Conservation (phyloP, 129 eudicot species). For the Escallonia rubra region DNA sequence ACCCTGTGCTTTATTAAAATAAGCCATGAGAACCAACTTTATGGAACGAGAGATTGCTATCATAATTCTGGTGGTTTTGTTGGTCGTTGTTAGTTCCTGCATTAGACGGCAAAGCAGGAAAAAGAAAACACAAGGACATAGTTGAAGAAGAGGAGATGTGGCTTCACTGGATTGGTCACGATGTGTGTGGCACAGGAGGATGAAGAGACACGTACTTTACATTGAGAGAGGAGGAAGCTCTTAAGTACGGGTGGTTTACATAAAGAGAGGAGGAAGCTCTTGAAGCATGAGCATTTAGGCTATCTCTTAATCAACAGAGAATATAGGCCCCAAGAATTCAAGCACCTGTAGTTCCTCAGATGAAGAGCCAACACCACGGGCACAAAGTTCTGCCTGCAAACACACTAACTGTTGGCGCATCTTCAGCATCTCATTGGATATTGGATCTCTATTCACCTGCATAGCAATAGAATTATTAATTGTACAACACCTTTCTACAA, state of each 20-base stretch:
- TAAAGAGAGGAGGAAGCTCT: not conserved
- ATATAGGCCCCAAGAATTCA: not conserved
- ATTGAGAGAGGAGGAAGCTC: no score
- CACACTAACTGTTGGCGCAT: conserved; percentile 96
- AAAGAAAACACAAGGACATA: no score
- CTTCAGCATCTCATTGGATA: conserved; percentile 89
- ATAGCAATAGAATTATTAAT: conserved; percentile 5
- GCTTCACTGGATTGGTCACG: not conserved
- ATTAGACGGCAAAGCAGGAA: no score
- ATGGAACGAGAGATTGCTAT: no score
- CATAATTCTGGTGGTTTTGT: no score
- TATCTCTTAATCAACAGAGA: not conserved
- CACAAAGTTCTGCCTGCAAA: conserved; percentile 98
- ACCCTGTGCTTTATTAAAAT: no score
- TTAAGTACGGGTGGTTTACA: no score
- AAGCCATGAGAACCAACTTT: no score
- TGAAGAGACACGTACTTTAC: no score
- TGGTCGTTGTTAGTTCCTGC: no score
- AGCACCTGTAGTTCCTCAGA: conserved; percentile 76
- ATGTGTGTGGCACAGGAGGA: not conserved
- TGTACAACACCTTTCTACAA: conserved; percentile 4
- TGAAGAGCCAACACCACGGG: conserved; percentile 86
- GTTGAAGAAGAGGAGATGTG: no score
- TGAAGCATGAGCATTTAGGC: conserved; percentile 1
- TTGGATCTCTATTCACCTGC: conserved; percentile 92